These are phyloP conservation scores for Citrus trifoliata DNA, from an alignment of 345 rosid species.

Conservation along the genomic window DNA sequence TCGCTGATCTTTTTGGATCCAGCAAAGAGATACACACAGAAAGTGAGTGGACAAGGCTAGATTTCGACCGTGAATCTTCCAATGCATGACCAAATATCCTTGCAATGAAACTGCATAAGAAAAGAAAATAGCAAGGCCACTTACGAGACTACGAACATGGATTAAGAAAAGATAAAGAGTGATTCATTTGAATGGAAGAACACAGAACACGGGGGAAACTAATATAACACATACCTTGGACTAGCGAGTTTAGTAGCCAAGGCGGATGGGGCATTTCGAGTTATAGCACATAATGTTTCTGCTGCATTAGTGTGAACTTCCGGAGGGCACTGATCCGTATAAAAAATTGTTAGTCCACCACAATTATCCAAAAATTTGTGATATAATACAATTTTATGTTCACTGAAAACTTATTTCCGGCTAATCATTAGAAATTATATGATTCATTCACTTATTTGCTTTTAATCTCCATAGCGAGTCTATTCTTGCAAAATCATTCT, in stretches of 20 bases:
- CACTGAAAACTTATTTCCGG: neutral
- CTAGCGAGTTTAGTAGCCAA: conserved; percentile 86
- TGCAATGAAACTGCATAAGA: conserved; percentile 68
- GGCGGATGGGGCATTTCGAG: conserved; percentile 88
- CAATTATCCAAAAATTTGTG: neutral
- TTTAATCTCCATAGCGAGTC: neutral
- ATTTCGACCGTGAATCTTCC: conserved; percentile 87
- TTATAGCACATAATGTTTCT: conserved; percentile 88
- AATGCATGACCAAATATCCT: conserved; percentile 91
- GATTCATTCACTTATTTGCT: neutral
- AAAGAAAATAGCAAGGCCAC: conserved; percentile 10
- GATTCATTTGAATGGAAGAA: neutral
- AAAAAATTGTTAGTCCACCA: conserved; percentile 12
- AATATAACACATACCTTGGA: conserved; percentile 56
- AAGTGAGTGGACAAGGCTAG: conserved; percentile 88
- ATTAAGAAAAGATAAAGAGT: neutral
- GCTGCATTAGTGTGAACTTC: conserved; percentile 97
- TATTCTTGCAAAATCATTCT: neutral
- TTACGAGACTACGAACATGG: neutral
- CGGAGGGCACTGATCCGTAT: conserved; percentile 57
- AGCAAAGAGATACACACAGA: conserved; percentile 93
- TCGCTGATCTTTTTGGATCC: conserved; percentile 85
- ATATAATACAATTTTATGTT: neutral
- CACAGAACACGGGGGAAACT: conserved; percentile 4
- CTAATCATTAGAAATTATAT: neutral